Base-by-base conservation (phyloP, 345 rosid species). In the Psidium friedrichsthalianum region DNA sequence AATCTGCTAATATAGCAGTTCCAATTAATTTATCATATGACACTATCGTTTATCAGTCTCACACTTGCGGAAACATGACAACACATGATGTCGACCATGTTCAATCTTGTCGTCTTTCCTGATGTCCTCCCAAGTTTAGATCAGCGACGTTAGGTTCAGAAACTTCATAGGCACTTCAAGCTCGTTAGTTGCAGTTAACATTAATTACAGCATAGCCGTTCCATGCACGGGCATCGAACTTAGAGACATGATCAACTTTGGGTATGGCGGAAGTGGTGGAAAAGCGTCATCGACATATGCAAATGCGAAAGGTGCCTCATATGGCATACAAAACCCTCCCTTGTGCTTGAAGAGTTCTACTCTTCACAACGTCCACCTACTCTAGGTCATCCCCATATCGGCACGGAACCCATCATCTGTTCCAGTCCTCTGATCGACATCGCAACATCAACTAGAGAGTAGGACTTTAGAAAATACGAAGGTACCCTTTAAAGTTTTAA, bases 181-280 rank as follows among this genome's bases (percentile, higher is more conserved):
- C 16, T 51, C 88, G 10, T 15, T 36, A 36, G 44, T 84, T 8
- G 91, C 90, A 10, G 86, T 88, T 0, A 86, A 15, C 56, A 51
- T 88, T 3, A 69, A 74, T 1, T 90, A 88, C 61, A 90, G 91
- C 58, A 6, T 11, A 9, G 83, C 53, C 10, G 76, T 10, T 36
- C 89, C 90, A n/a, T 87, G 89, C 52, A 16, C 87, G 1, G 44
- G 74, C 6, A 84, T 88, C 58, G 87, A 58, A 55, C 85, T 87
- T 8, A 64, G 56, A 16, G 74, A 90, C 61, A 88, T n/a, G n/a
- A n/a, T 90, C 15, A 52, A 88, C 76, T 42, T 88, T 2, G 22
- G 3, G 3, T 84, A 84, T 81, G 1, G 25, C 8, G 87, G 85
- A 16, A 4, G 5, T 2, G 84, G 13, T 3, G 42, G 57, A 64